Base-by-base conservation (phyloP, 2,329 filamentous ascomycete species). In the Leptographium galeiforme region DNA sequence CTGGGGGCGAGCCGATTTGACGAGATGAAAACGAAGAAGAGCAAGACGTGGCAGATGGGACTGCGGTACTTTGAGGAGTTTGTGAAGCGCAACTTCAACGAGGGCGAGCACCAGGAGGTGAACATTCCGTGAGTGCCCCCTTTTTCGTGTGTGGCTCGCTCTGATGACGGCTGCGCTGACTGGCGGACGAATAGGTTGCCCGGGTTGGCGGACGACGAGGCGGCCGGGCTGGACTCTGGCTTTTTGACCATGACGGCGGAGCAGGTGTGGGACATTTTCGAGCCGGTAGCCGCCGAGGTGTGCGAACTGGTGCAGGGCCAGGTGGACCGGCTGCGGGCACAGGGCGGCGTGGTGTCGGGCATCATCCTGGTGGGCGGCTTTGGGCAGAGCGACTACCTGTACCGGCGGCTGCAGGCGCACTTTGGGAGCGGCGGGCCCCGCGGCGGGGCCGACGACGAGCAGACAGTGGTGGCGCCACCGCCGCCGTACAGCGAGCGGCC, bases 341-440 rank as follows among this genome's bases (percentile, higher is more conserved):
- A 79, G 57, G 79, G 79, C 36, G 80, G 78, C 41, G 70, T 80
- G 50, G 81, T 85, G 6, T 80, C 78, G 12, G 85, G 85, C n/a
- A 88, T 91, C 58, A 82, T 90, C 46, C 74, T 91, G 7, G 87
- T 91, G 0, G 87, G 87, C 57, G 87, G 87, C 8, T 91, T 91
- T 61, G 87, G 87, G 1, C 84, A 89, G 69, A 86, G 81, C 66
- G 81, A 87, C 63, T 88, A 87, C 63, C 75, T 88, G 11, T 87
- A 89, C 69, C 78, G 78, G 41, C 74, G 79, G 3, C 73, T 91
- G 58, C 87, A 87, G 65, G 65, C 73, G 39, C 82, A 86, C 63
- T 90, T 90, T 61, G 41, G 39, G 30, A 45, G 50, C 19, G 10
- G 48, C 3, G 40, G 16, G 19, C n/a, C 6, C 1, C n/a, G 10